phyloP scores from a whole-genome alignment of 1,284 basidiomycete genomes.

The Puccinia polysora region DNA sequence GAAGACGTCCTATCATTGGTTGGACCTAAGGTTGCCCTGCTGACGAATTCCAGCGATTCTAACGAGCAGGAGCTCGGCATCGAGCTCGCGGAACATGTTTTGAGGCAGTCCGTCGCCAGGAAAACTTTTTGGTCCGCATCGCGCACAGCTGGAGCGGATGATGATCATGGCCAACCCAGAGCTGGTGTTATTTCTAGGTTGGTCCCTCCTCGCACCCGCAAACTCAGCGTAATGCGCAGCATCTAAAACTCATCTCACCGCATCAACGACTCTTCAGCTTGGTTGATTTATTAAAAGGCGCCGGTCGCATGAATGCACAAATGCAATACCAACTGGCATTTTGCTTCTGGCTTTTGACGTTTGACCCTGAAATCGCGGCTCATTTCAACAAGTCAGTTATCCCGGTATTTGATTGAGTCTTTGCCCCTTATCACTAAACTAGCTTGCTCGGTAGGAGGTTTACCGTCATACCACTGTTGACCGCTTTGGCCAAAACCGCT shows the following conservation, averaged over 20 bases:
- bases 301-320: slow-evolving; percentile 64
- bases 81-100: slow-evolving; percentile 23
- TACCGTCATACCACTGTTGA: slow-evolving; percentile 80
- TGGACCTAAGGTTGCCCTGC: slow-evolving; percentile 1
- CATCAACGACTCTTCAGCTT: slow-evolving; percentile 19
- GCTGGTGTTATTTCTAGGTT: slow-evolving; percentile 11
- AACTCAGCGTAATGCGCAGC: no score
- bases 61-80: slow-evolving; percentile 42
- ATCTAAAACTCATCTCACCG: no score
- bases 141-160: not conserved
- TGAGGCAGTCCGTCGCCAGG: slow-evolving; percentile 22
- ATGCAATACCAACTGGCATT: slow-evolving; percentile 90
- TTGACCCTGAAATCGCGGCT: slow-evolving; percentile 76
- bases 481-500: slow-evolving; percentile 77
- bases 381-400: slow-evolving; percentile 67
- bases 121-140: slow-evolving; percentile 2
- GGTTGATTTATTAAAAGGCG: slow-evolving; percentile 15
- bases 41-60: slow-evolving; percentile 23
- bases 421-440: not conserved
- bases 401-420: not conserved
- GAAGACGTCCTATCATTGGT: slow-evolving; percentile 1
- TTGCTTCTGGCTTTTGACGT: slow-evolving; percentile 89
- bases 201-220: no score
- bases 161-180: not conserved
- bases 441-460: slow-evolving; percentile 62